These are phyloP conservation scores for Rubia balearica DNA, from an alignment of 305 asterid genomes.

Conservation along the genomic window DNA sequence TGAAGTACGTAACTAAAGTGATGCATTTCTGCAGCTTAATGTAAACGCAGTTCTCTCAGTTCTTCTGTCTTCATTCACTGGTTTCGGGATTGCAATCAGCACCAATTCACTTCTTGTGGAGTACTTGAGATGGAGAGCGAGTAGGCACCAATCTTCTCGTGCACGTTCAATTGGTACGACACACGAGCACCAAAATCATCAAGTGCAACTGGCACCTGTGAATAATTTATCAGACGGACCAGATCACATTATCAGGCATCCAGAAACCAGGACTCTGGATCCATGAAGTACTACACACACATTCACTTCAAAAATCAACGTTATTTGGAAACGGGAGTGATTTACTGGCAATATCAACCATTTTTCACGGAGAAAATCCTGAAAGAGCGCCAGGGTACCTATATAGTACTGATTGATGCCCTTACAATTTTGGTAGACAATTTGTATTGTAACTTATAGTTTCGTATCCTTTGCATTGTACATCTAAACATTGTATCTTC, in stretches of 20 bases:
- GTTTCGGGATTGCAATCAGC: conserved; percentile 91
- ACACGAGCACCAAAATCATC: conserved; percentile 23
- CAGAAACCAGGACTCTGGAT: no score
- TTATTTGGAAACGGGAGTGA: no score
- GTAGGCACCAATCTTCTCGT: conserved; percentile 36
- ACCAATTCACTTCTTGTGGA: conserved; percentile 82
- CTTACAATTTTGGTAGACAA: not conserved
- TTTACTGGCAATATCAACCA: no score
- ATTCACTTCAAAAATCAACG: no score
- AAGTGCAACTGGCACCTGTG: conserved; percentile 24
- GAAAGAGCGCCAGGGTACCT: not conserved
- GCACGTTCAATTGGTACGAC: conserved; percentile 6
- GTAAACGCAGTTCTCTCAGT: conserved; percentile 74
- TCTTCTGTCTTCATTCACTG: conserved; percentile 91
- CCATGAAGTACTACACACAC: not conserved
- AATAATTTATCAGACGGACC: conserved; percentile 17
- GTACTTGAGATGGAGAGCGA: conserved; percentile 80
- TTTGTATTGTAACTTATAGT: not conserved
- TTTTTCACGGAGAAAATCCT: no score
- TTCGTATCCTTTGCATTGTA: no score
- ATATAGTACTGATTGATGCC: not conserved
- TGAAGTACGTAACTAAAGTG: not conserved
- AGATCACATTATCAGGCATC: no score
- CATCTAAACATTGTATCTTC: no score
- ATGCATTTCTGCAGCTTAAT: conserved; percentile 50